Conservation (phyloP, 192 early-diverging fungal species). For the Linnemannia zychae region DNA sequence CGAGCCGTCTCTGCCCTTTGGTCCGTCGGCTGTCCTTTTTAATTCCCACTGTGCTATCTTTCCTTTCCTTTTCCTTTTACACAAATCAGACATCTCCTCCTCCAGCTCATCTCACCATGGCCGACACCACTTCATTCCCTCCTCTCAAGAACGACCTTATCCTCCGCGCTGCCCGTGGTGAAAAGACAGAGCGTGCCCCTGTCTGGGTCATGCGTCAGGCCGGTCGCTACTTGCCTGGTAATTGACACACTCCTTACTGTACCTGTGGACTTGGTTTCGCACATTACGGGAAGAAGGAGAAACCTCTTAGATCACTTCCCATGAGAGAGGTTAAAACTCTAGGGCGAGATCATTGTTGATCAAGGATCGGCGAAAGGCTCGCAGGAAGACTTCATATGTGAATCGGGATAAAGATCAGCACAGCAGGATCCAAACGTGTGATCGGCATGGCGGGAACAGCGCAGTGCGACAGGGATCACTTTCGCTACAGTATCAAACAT, state of each 20-base stretch:
- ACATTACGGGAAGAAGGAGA: background rate
- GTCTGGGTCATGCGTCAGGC: conserved; percentile 99
- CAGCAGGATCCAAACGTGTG: background rate
- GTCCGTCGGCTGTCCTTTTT: background rate
- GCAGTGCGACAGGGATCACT: background rate
- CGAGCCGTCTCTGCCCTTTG: no score
- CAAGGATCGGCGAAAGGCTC: background rate
- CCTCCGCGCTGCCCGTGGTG: conserved; percentile 86
- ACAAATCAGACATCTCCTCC: background rate
- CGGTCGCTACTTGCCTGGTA: conserved; percentile 95
- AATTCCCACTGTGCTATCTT: background rate
- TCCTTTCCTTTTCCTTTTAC: background rate
- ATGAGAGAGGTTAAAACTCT: background rate
- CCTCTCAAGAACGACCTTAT: conserved; percentile 93
- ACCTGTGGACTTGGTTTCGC: background rate
- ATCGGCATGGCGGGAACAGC: background rate
- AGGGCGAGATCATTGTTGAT: background rate
- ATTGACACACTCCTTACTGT: background rate
- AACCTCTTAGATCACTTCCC: background rate
- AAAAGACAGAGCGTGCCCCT: conserved; percentile 80
- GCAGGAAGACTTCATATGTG: background rate
- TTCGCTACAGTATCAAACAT: background rate
- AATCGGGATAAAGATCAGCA: background rate
- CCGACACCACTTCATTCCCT: conserved; percentile 74
- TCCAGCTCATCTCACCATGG: conserved; percentile 16